phyloP scores from a whole-genome alignment of 2,329 filamentous ascomycete species.

The Colletotrichum gigasporum region DNA sequence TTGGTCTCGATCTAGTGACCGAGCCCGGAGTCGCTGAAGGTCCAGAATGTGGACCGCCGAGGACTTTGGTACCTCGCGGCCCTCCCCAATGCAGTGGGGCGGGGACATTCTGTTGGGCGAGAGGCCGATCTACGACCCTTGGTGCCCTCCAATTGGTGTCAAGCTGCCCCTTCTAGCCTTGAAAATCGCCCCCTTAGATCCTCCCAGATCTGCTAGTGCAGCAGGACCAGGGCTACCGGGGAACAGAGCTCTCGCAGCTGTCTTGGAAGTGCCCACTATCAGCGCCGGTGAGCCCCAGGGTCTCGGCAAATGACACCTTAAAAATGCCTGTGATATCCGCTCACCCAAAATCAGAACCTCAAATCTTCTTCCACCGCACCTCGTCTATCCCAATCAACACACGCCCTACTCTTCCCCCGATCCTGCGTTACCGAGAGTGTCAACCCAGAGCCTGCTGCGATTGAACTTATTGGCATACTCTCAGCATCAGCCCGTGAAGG shows the following conservation, averaged over 20 bases:
- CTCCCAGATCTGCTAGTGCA: conserved; percentile 23
- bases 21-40: conserved; percentile 13
- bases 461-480: background rate
- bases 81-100: conserved; percentile 10
- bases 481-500: background rate
- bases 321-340: conserved; percentile 19
- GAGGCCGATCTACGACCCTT: conserved; percentile 1
- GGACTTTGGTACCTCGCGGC: background rate
- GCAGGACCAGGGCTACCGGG: background rate
- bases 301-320: conserved; percentile 13
- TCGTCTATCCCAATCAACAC: background rate
- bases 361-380: conserved; percentile 4
- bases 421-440: background rate
- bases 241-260: background rate
- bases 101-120: conserved; percentile 20
- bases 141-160: too few species aligned
- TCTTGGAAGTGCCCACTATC: conserved; percentile 11
- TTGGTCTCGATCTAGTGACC: conserved; percentile 9
- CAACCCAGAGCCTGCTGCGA: background rate
- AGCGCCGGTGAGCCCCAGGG: background rate
- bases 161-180: conserved; percentile 13
- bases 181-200: background rate
- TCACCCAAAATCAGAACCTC: background rate
- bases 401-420: background rate
- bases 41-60: conserved; percentile 23